Conservation (phyloP, 176 grass and related monocot species). For the Lolium multiflorum region DNA sequence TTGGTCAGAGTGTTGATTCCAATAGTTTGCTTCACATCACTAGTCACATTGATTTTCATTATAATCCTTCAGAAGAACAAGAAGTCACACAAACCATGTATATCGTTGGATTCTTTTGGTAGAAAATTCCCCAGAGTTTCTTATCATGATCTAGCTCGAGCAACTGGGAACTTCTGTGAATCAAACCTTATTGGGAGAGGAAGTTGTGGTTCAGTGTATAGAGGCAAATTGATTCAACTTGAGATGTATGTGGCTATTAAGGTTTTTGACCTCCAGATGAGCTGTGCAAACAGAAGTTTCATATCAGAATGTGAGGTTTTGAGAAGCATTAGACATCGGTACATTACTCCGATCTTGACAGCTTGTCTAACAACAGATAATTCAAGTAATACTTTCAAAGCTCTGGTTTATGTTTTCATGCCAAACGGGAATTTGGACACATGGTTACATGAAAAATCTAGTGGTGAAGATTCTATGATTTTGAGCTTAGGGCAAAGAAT, state of each 20-base stretch:
- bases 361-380: constrained; percentile 44
- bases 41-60: background rate
- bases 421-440: constrained; percentile 56
- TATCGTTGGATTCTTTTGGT: background rate
- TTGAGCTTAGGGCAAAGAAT: constrained; percentile 41
- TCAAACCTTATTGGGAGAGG: constrained; percentile 51
- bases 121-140: constrained; percentile 25
- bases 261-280: constrained; percentile 49
- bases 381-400: constrained; percentile 48
- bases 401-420: constrained; percentile 65
- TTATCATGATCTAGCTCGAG: constrained; percentile 44
- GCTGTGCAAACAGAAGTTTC: constrained; percentile 42
- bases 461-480: constrained; percentile 15
- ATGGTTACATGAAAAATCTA: constrained; percentile 48
- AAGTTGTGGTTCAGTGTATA: constrained; percentile 60
- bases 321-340: constrained; percentile 52
- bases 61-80: background rate
- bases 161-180: constrained; percentile 20
- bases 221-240: background rate
- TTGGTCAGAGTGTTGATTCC: constrained; percentile 31
- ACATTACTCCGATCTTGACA: constrained; percentile 51
- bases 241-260: constrained; percentile 46
- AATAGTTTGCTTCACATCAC: constrained; percentile 3
- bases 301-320: constrained; percentile 51
- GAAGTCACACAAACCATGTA: background rate